phyloP scores from a whole-genome alignment of 2,329 filamentous ascomycete species.

The Blastomyces parvus region DNA sequence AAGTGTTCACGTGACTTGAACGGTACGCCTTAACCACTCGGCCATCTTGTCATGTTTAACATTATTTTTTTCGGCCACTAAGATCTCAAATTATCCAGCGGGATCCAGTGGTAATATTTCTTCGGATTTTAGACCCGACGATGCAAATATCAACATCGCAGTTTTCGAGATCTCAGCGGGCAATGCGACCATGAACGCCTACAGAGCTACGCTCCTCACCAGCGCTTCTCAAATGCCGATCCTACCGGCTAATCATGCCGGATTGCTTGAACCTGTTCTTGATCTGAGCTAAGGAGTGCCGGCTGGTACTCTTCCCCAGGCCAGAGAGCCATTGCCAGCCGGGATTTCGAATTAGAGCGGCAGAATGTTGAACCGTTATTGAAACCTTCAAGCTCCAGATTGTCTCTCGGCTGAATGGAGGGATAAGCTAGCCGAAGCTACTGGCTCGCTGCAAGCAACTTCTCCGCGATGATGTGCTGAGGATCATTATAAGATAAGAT shows the following conservation, averaged over 20 bases:
- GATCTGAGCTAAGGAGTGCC: neutral
- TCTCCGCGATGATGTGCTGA: neutral
- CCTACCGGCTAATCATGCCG: too few species aligned
- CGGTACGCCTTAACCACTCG: slow-evolving; percentile 10
- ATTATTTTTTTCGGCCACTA: too few species aligned
- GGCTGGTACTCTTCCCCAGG: neutral
- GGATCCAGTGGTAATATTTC: too few species aligned
- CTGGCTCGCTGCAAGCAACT: neutral
- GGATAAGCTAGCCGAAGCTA: neutral
- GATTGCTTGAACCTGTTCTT: neutral
- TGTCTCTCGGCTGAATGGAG: neutral
- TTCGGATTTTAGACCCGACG: too few species aligned
- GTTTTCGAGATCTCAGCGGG: too few species aligned
- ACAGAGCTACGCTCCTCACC: too few species aligned
- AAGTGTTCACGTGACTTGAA: slow-evolving; percentile 9
- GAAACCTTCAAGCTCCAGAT: neutral
- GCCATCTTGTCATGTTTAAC: neutral
- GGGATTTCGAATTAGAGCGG: neutral
- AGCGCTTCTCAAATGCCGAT: too few species aligned
- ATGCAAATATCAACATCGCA: too few species aligned
- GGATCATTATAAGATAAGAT: neutral
- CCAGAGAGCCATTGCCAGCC: neutral
- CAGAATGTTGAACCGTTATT: neutral
- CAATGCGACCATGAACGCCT: too few species aligned
- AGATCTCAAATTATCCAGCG: too few species aligned